Conservation (phyloP, 1,139 yeast species). For the Pichia sp. region DNA sequence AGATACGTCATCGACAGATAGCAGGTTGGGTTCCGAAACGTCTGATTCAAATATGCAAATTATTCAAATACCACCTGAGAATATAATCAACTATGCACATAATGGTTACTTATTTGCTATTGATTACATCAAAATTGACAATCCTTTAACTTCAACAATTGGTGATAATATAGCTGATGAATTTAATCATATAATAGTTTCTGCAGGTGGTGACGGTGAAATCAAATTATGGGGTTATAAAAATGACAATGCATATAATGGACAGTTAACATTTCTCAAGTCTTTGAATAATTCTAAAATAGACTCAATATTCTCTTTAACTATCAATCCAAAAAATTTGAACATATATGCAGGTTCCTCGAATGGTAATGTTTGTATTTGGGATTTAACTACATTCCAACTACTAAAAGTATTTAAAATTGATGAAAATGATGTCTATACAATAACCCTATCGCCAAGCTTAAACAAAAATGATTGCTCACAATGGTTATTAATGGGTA, state of each 20-base stretch:
- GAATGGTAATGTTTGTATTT: slow-evolving; percentile 65
- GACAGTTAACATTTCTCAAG: slow-evolving; percentile 27
- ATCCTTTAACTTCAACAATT: slow-evolving; percentile 17
- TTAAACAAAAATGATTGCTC: slow-evolving; percentile 33
- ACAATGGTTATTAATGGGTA: slow-evolving; percentile 43
- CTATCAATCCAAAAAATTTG: slow-evolving; percentile 32
- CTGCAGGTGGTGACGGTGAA: slow-evolving; percentile 90
- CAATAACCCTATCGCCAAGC: slow-evolving; percentile 40
- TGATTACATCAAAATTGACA: slow-evolving; percentile 28
- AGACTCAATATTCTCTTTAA: slow-evolving; percentile 64
- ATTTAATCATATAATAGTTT: slow-evolving; percentile 39
- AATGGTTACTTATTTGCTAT: slow-evolving; percentile 82
- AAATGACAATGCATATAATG: slow-evolving; percentile 9
- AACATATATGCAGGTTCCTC: slow-evolving; percentile 74
- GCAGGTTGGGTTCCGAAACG: no score
- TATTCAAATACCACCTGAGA: slow-evolving; percentile 61
- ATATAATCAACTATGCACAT: slow-evolving; percentile 77
- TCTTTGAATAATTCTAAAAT: slow-evolving; percentile 48
- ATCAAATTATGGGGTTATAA: slow-evolving; percentile 64
- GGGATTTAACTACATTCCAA: slow-evolving; percentile 81
- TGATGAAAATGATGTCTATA: slow-evolving; percentile 41
- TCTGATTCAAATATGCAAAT: slow-evolving; percentile 27
- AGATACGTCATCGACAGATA: not conserved
- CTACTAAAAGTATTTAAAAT: slow-evolving; percentile 53
- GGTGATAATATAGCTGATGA: slow-evolving; percentile 26